Base-by-base conservation (phyloP, 305 asterid genomes). In the Nicotiana rustica region DNA sequence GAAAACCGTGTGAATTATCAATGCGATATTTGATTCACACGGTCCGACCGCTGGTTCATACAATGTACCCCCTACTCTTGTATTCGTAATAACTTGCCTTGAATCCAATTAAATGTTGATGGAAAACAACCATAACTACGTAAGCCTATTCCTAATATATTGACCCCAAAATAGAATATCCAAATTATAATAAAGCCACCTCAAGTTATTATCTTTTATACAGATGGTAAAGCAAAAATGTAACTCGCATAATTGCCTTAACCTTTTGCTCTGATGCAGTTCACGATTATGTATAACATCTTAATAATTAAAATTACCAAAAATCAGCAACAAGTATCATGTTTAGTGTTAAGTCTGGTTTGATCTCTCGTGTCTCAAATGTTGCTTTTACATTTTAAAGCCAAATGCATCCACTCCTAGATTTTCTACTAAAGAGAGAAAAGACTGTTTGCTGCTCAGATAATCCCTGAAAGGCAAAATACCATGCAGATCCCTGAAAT, bases 351-450 rank as follows among this genome's bases (percentile, higher is more conserved):
- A 6, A 57, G 25, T 57, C 64, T 17, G 21, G 57, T 57, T 57
- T 6, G 8, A 57, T 57, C 64, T 57, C 8, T 57, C 10, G 4
- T 57, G 64, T 57, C 9, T 44, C 60, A 70, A 70, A 9, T 19
- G 36, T 19, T 41, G 60, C 36, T 41, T 44, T 70, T 70, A 44
- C 12, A 47, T 6, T 70, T 19, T 70, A 38, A 2, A 19, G 77
- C 60, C 60, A 19, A 70, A 70, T 44, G 60, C 36, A 70, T 70
- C 60, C 60, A 70, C 60, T 17, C 13, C 57, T 13, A 52, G 57
- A 52, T 52, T 52, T 70, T 70, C 36, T 41, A 69, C n/a, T 41
- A 69, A 47, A 70, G 6, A 70, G 5, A 14, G 35, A 33, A 44
- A 44, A 44, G 35, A 12, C 10, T 12, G 19, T 6, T 44, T 44